A percentile compares a stretch with the other conserved stretches of the same genome.
phyloP scores from a whole-genome alignment of 1,139 yeast genomes.

The Saccharomyces pastorianus region DNA sequence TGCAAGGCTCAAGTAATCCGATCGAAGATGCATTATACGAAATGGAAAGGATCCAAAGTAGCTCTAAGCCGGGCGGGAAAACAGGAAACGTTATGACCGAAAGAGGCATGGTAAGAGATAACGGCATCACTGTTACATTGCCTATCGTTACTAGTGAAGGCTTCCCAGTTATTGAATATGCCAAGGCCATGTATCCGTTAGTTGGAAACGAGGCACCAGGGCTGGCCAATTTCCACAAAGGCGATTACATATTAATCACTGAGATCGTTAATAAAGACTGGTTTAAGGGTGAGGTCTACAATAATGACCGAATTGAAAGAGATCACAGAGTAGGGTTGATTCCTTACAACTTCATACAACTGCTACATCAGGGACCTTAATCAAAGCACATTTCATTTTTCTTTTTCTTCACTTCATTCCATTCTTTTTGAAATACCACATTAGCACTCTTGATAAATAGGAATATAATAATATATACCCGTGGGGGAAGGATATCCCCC shows the following conservation, averaged over 20 bases:
- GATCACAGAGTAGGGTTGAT: slow-evolving; percentile 24
- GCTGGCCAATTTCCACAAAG: slow-evolving; percentile 25
- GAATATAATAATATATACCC: background rate
- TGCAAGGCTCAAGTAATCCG: slow-evolving; percentile 18
- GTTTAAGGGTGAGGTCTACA: slow-evolving; percentile 30
- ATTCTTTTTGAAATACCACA: background rate
- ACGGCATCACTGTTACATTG: slow-evolving; percentile 24
- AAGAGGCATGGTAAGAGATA: slow-evolving; percentile 23
- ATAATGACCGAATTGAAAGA: slow-evolving; percentile 18
- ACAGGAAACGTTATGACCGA: slow-evolving; percentile 1
- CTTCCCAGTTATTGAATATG: slow-evolving; percentile 23
- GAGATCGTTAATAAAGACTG: slow-evolving; percentile 28
- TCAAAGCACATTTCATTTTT: background rate
- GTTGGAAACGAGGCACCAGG: slow-evolving; percentile 25
- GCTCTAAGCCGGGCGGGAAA: background rate
- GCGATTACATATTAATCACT: slow-evolving; percentile 27
- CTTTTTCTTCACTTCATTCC: background rate
- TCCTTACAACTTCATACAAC: slow-evolving; percentile 28
- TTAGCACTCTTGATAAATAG: background rate
- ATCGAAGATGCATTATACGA: slow-evolving; percentile 25
- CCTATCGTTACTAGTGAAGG: slow-evolving; percentile 24
- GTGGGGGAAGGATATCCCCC: background rate
- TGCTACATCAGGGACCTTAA: slow-evolving; percentile 10
- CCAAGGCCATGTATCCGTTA: slow-evolving; percentile 28
- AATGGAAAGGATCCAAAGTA: slow-evolving; percentile 24